Evolutionary conservation across 257 asterid genomes (phyloP), one percentile per base, ranked within the genome.

Genomic region (Solanum okadae): DNA sequence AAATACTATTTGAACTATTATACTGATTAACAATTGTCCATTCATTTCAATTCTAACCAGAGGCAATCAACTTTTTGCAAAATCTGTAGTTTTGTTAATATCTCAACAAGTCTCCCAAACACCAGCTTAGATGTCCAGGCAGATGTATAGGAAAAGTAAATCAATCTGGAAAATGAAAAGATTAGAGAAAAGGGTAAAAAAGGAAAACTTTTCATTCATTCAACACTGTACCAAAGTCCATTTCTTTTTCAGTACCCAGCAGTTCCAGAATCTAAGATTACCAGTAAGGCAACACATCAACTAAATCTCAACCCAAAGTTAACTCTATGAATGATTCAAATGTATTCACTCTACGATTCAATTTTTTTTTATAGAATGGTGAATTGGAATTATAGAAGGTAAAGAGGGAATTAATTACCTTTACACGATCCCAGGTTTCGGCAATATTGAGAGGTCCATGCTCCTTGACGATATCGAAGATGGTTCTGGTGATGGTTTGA

Each of bases 391-490:
- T 25, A 35, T 37, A 65, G 75, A 37, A 38, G 16, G 22, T 86
- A 10, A 1, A 77, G 38, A 40, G 34, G 59, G 38, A 68, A 22
- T 49, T 83, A 77, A 84, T 71, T 91, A 97, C 98, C 98, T 97
- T 94, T 82, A 97, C 94, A 70, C 92, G 98, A 35, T 97, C 98
- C 99, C 98, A 97, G 7, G 97, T 97, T 78, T 97, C 98, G 8
- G 95, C 91, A 84, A 97, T 90, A 71, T 96, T 92, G 78, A 97
- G 91, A 72, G 98, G 98, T 37, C 98, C 98, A 79, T 97, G 98
- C 56, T 95, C 99, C 93, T 95, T 97, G 88, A 97, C 92, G 87
- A 97, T 85, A 90, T 95, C 95, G 49, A 97, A 96, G 77, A 97
- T 93, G 52, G 90, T 94, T 90, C 99, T 89, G 6, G 98, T 94